Evolutionary conservation across 2,329 filamentous ascomycete genomes (phyloP).

Genomic region (Colletotrichum karsti): DNA sequence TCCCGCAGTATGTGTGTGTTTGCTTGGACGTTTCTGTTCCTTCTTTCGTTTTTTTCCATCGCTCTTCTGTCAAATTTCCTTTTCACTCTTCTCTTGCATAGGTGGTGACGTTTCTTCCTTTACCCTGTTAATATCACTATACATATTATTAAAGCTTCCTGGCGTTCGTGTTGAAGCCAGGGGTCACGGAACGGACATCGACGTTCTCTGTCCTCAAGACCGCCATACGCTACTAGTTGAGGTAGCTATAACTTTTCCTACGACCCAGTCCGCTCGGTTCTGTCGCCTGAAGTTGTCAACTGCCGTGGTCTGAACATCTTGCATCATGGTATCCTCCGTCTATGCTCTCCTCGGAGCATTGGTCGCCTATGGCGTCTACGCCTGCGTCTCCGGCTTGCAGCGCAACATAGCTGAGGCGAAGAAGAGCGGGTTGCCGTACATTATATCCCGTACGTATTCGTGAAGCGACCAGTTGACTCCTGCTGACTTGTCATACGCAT

Average conservation of each 20-base stretch:
- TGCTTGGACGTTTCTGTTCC: slow-evolving; percentile 10
- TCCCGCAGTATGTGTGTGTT: too few species aligned
- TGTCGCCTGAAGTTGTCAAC: too few species aligned
- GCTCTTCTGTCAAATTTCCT: background rate
- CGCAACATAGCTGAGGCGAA: slow-evolving; percentile 59
- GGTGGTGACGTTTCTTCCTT: background rate
- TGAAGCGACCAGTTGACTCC: too few species aligned
- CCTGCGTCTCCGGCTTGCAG: slow-evolving; percentile 42
- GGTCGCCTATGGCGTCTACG: slow-evolving; percentile 43
- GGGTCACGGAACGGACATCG: background rate
- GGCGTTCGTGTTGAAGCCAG: background rate
- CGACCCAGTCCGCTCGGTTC: background rate
- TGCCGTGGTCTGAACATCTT: background rate
- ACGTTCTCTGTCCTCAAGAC: background rate
- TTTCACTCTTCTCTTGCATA: background rate
- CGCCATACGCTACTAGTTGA: background rate
- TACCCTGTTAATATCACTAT: background rate
- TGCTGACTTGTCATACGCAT: background rate
- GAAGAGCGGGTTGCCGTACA: slow-evolving; percentile 60
- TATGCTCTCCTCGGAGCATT: slow-evolving; percentile 42
- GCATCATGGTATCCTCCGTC: slow-evolving; percentile 46
- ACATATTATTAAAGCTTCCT: background rate
- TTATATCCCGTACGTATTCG: slow-evolving; percentile 58
- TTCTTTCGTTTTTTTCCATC: slow-evolving; percentile 22
- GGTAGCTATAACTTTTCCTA: background rate